These are phyloP conservation scores for Diaporthe destruens DNA, from an alignment of 2,329 filamentous ascomycete species.

Conservation along the genomic window DNA sequence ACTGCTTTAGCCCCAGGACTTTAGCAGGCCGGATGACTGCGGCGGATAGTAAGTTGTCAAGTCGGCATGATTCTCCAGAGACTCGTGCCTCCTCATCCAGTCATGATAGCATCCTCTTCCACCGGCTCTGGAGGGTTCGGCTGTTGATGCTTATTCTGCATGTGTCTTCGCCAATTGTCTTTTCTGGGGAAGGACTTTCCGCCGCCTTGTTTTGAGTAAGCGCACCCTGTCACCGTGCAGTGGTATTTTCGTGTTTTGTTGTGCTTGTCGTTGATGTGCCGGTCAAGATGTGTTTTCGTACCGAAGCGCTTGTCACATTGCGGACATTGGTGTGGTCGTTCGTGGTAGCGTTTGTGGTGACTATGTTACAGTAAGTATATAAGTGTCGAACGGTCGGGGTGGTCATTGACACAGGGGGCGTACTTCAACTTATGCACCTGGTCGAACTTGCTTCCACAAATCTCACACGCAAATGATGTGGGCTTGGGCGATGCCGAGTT, in stretches of 20 bases:
- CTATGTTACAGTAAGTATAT: conserved; percentile 50
- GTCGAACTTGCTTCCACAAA: conserved; percentile 63
- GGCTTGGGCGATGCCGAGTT: conserved; percentile 47
- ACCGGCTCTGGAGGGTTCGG: conserved; percentile 60
- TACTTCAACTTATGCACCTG: conserved; percentile 72
- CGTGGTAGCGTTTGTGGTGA: conserved; percentile 72
- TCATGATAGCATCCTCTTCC: conserved; percentile 53
- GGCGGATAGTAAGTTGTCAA: neutral
- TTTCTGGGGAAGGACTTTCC: conserved; percentile 72
- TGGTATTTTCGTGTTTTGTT: conserved; percentile 71
- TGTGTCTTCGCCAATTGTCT: conserved; percentile 73
- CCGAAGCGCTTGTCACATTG: conserved; percentile 69
- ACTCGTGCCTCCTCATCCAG: neutral
- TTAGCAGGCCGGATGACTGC: neutral
- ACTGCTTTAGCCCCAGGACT: neutral
- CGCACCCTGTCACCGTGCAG: conserved; percentile 66
- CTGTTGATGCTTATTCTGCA: conserved; percentile 68
- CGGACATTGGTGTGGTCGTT: conserved; percentile 63
- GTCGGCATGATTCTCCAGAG: neutral
- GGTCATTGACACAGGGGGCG: conserved; percentile 40
- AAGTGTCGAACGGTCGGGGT: neutral
- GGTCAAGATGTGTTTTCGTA: conserved; percentile 72
- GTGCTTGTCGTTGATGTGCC: conserved; percentile 73
- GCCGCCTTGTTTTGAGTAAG: conserved; percentile 65
- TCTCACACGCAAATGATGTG: conserved; percentile 54